Conservation (phyloP, 2,329 filamentous ascomycete genomes). For the Lecanicillium sp. region DNA sequence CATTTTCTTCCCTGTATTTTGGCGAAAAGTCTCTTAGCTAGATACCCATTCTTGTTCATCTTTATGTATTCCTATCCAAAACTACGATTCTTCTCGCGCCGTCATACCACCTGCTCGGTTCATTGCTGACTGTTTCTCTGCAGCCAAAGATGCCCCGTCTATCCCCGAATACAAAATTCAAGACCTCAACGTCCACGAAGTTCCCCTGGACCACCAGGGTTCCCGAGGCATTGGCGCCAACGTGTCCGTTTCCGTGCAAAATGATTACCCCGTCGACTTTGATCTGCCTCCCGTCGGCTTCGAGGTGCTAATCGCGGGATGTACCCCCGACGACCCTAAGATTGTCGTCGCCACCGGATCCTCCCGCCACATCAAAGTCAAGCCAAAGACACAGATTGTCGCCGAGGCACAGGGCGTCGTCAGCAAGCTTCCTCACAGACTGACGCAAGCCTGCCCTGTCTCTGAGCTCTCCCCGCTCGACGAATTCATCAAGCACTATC, state of each 20-base stretch:
- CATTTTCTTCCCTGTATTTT: constrained; percentile 55
- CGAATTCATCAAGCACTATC: constrained; percentile 70
- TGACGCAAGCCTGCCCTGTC: constrained; percentile 70
- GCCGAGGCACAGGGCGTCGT: constrained; percentile 69
- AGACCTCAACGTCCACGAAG: constrained; percentile 72
- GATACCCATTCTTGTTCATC: constrained; percentile 14
- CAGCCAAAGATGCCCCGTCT: constrained; percentile 64
- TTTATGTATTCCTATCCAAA: constrained; percentile 6
- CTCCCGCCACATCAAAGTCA: constrained; percentile 61
- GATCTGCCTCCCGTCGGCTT: constrained; percentile 76
- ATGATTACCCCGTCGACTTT: constrained; percentile 73
- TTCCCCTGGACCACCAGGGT: constrained; percentile 42
- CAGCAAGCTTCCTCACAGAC: constrained; percentile 62
- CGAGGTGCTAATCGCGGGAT: constrained; percentile 79
- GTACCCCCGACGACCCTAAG: constrained; percentile 61
- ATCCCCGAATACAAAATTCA: constrained; percentile 80
- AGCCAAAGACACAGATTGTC: constrained; percentile 60
- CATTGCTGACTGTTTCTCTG: constrained; percentile 36
- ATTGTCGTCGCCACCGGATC: constrained; percentile 74
- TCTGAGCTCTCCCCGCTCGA: constrained; percentile 79
- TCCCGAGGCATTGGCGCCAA: constrained; percentile 71
- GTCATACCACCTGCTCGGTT: not conserved
- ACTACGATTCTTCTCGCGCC: not conserved
- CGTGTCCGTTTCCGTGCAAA: constrained; percentile 64
- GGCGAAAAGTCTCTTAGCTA: constrained; percentile 45